A percentile compares a stretch with the other conserved stretches of the same genome.
Evolutionary conservation across 1,284 basidiomycete genomes (phyloP).

Genomic region (Golubevia sp.): DNA sequence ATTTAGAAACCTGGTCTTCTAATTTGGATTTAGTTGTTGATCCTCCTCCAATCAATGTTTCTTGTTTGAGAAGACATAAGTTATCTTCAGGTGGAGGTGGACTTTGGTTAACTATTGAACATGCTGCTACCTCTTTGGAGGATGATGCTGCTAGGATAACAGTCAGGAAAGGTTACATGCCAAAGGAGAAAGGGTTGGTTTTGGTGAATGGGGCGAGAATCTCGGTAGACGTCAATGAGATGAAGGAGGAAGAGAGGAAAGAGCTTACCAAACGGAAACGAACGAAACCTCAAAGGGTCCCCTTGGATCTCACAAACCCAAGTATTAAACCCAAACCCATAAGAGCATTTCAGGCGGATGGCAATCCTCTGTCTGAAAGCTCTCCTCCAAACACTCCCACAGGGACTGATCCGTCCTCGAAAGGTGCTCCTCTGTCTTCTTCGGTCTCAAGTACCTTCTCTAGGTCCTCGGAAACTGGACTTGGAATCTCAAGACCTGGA

Average conservation of each 20-base stretch:
- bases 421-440: not conserved
- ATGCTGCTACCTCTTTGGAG: slow-evolving; percentile 77
- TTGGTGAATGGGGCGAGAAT: slow-evolving; percentile 88
- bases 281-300: slow-evolving; percentile 80
- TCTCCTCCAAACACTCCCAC: too few relatives aligned
- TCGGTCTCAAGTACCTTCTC: not conserved
- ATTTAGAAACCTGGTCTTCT: slow-evolving; percentile 85
- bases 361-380: too few relatives aligned
- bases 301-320: too few relatives aligned
- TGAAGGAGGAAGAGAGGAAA: slow-evolving; percentile 86
- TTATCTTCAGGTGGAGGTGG: slow-evolving; percentile 87
- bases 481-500: not conserved
- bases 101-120: slow-evolving; percentile 92
- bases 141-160: slow-evolving; percentile 71
- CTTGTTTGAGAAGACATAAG: slow-evolving; percentile 82
- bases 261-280: slow-evolving; percentile 81
- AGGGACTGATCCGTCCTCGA: not conserved
- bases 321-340: too few relatives aligned
- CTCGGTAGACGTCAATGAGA: slow-evolving; percentile 85
- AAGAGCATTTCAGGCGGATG: too few relatives aligned
- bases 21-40: slow-evolving; percentile 89
- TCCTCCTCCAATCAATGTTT: slow-evolving; percentile 84
- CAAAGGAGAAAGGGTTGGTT: slow-evolving; percentile 74
- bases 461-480: not conserved
- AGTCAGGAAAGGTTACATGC: slow-evolving; percentile 72